Evolutionary conservation across 257 asterid genomes (phyloP).

Genomic region (Eucommia ulmoides): DNA sequence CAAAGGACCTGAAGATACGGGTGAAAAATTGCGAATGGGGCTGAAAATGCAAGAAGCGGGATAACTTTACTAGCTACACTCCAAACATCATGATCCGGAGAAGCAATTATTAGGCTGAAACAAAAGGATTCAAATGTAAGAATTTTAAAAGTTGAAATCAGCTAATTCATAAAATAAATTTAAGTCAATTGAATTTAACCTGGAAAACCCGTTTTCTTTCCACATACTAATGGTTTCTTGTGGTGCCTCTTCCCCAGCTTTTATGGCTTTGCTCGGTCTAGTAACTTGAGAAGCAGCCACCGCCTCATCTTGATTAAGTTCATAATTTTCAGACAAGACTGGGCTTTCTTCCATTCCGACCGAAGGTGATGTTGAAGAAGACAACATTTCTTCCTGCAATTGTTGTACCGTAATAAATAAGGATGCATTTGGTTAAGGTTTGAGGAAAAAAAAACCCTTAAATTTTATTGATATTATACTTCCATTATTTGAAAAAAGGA

Average conservation of each 20-base stretch:
- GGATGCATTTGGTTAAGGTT: no score
- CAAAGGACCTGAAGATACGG: constrained; percentile 71
- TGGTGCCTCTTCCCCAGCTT: constrained; percentile 73
- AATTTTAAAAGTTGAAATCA: background rate
- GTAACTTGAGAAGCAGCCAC: constrained; percentile 24
- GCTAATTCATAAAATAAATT: background rate
- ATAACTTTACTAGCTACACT: constrained; percentile 55
- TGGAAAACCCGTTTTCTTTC: constrained; percentile 90
- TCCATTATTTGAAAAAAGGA: no score
- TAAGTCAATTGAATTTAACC: constrained; percentile 26
- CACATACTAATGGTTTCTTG: constrained; percentile 42
- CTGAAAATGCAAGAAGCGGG: constrained; percentile 80
- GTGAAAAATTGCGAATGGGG: constrained; percentile 91
- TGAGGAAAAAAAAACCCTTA: no score
- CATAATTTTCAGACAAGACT: constrained; percentile 15
- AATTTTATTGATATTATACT: no score
- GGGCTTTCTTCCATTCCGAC: constrained; percentile 23
- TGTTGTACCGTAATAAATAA: background rate
- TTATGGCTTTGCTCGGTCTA: constrained; percentile 27
- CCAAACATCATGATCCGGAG: constrained; percentile 82
- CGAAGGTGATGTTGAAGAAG: constrained; percentile 20
- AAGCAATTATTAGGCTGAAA: constrained; percentile 85
- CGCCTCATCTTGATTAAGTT: constrained; percentile 20
- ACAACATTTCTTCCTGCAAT: constrained; percentile 30
- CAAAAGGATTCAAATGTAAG: constrained; percentile 10